phyloP scores from a whole-genome alignment of 148 eudicot species.

The Chenopodium quinoa region DNA sequence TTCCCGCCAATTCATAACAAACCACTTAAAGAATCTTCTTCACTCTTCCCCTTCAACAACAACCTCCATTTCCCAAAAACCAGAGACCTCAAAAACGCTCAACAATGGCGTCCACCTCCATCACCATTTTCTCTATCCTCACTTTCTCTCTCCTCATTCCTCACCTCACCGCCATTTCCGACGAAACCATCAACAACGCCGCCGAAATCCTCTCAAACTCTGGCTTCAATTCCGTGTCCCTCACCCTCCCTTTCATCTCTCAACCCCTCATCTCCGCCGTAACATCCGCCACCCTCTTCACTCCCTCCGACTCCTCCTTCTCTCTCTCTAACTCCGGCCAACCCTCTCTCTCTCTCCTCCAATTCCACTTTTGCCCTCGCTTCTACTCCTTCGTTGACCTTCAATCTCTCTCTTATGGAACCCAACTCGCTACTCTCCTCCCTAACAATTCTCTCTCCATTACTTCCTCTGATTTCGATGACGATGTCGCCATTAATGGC shows the following conservation, averaged over 20 bases:
- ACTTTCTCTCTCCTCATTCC: conserved; percentile 7
- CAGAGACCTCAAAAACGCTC: neutral
- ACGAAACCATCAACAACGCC: conserved; percentile 40
- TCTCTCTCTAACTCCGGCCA: conserved; percentile 42
- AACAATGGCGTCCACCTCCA: neutral
- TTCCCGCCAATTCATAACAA: neutral
- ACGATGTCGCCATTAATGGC: conserved; percentile 16
- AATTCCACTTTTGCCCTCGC: conserved; percentile 56
- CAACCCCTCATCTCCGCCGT: conserved; percentile 22
- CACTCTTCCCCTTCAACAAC: neutral
- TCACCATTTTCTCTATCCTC: neutral
- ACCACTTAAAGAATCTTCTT: neutral
- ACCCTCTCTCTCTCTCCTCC: conserved; percentile 61
- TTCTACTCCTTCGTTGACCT: conserved; percentile 48
- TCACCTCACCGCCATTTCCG: conserved; percentile 29
- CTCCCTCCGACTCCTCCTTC: conserved; percentile 35
- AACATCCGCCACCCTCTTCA: conserved; percentile 38
- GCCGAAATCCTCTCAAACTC: conserved; percentile 52
- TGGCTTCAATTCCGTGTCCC: conserved; percentile 63
- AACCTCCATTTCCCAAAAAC: neutral
- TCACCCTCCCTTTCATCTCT: conserved; percentile 53
- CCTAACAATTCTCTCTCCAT: conserved; percentile 34
- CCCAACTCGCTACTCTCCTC: conserved; percentile 48
- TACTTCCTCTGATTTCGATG: conserved; percentile 33
- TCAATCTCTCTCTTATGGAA: conserved; percentile 47